Conservation (phyloP, 1,284 basidiomycete species). For the Coniophora puteana region DNA sequence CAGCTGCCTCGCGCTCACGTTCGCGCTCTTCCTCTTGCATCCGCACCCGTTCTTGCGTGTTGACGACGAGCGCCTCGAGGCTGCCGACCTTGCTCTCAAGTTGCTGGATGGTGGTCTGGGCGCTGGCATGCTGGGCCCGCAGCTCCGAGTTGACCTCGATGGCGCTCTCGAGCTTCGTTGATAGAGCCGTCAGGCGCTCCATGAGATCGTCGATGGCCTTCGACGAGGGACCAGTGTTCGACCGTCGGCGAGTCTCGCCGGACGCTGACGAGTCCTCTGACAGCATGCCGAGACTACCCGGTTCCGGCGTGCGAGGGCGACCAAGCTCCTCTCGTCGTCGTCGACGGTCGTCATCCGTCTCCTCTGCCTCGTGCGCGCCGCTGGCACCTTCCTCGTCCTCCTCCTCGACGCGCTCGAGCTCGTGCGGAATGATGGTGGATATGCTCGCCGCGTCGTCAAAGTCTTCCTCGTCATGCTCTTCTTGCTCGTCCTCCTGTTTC, state of each 20-base stretch:
- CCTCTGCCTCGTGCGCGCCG: conserved; percentile 42
- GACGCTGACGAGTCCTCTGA: conserved; percentile 41
- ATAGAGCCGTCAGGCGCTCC: conserved; percentile 67
- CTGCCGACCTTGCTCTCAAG: conserved; percentile 69
- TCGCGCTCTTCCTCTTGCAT: conserved; percentile 41
- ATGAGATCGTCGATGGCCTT: conserved; percentile 55
- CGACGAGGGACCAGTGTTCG: conserved; percentile 20
- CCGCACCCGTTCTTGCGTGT: conserved; percentile 34
- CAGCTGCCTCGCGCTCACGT: conserved; percentile 35
- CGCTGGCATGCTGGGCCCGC: conserved; percentile 76
- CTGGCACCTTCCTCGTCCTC: conserved; percentile 75
- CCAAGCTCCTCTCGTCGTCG: conserved; percentile 56
- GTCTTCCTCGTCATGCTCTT: conserved; percentile 42
- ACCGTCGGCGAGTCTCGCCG: conserved; percentile 16
- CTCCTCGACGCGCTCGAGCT: conserved; percentile 72
- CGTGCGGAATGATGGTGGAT: conserved; percentile 58
- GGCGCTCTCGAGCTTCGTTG: conserved; percentile 75
- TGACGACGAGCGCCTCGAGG: conserved; percentile 54
- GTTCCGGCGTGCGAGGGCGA: conserved; percentile 74
- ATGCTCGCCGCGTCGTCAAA: conserved; percentile 59
- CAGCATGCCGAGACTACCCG: conserved; percentile 64
- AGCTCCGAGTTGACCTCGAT: conserved; percentile 72
- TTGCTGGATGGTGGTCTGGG: conserved; percentile 73
- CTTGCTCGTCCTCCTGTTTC: conserved; percentile 17
- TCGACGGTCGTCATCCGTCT: conserved; percentile 41